A percentile compares a stretch with the other conserved stretches of the same genome.
These are phyloP conservation scores for Hypoxylon fragiforme DNA, from an alignment of 495 filamentous ascomycete species.

Conservation along the genomic window DNA sequence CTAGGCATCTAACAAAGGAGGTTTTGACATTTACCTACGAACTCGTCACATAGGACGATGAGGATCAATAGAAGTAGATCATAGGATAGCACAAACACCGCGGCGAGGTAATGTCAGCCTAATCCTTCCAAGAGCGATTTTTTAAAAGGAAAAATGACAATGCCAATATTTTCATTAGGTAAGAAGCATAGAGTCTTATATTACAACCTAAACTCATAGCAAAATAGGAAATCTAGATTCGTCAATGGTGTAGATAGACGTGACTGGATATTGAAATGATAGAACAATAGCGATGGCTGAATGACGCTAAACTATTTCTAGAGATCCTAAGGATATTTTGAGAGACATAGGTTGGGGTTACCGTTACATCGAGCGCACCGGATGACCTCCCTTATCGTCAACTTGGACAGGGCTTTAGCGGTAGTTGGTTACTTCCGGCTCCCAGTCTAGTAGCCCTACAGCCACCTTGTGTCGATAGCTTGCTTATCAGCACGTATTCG, in stretches of 20 bases:
- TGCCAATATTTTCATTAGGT: neutral
- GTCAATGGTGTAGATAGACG: neutral
- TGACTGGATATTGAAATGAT: too few relatives aligned
- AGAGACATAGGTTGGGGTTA: slow-evolving; percentile 3
- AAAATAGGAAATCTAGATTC: neutral
- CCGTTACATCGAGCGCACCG: neutral
- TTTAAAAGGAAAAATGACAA: neutral
- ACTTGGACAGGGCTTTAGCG: neutral
- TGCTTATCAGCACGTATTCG: neutral
- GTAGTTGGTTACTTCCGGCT: neutral
- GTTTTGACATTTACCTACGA: too few relatives aligned
- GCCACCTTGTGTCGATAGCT: neutral
- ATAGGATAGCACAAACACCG: too few relatives aligned
- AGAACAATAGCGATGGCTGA: neutral
- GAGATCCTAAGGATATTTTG: too few relatives aligned
- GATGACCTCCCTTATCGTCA: neutral
- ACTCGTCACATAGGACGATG: too few relatives aligned
- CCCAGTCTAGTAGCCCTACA: neutral
- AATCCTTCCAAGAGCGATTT: neutral
- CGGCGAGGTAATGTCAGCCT: neutral
- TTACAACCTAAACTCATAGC: neutral
- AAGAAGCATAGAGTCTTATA: neutral
- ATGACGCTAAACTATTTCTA: too few relatives aligned
- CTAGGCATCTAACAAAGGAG: too few relatives aligned
- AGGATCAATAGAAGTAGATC: too few relatives aligned